Evolutionary conservation across 2,329 filamentous ascomycete genomes (phyloP).

Genomic region (Aspergillus pseudoviridinutans): DNA sequence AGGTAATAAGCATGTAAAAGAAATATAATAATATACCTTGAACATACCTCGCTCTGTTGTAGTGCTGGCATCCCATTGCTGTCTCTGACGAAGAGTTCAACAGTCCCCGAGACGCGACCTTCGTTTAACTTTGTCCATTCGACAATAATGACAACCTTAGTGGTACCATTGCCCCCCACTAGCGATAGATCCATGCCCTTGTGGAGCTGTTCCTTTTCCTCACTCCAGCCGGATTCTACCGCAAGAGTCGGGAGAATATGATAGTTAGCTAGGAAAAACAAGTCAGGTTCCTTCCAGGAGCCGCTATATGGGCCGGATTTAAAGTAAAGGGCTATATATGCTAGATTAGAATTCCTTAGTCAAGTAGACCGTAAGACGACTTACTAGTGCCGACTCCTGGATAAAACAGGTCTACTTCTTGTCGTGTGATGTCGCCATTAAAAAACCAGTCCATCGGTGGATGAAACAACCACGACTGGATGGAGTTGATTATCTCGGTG

Average conservation of each 20-base stretch:
- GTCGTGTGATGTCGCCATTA: neutral
- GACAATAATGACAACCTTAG: neutral
- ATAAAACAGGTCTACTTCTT: neutral
- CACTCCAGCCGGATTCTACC: constrained; percentile 4
- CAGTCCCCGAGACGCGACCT: neutral
- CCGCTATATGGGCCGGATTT: constrained; percentile 6
- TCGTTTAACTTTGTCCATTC: neutral
- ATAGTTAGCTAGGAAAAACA: constrained; percentile 2
- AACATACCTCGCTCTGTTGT: neutral
- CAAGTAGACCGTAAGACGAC: no score
- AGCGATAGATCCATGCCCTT: constrained; percentile 10
- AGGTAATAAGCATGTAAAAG: neutral
- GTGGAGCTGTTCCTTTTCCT: constrained; percentile 4
- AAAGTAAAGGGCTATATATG: neutral
- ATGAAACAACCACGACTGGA: no score
- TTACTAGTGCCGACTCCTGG: neutral
- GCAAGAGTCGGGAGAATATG: constrained; percentile 5
- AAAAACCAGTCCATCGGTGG: no score
- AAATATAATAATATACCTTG: neutral
- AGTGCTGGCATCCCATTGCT: neutral
- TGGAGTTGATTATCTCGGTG: no score
- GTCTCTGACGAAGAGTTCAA: neutral
- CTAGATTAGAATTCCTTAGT: neutral
- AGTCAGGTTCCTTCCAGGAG: constrained; percentile 14
- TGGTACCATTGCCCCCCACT: constrained; percentile 1